A percentile compares a stretch with the other conserved stretches of the same genome.
These are phyloP conservation scores for Petrea volubilis DNA, from an alignment of 257 asterid species.

Conservation along the genomic window DNA sequence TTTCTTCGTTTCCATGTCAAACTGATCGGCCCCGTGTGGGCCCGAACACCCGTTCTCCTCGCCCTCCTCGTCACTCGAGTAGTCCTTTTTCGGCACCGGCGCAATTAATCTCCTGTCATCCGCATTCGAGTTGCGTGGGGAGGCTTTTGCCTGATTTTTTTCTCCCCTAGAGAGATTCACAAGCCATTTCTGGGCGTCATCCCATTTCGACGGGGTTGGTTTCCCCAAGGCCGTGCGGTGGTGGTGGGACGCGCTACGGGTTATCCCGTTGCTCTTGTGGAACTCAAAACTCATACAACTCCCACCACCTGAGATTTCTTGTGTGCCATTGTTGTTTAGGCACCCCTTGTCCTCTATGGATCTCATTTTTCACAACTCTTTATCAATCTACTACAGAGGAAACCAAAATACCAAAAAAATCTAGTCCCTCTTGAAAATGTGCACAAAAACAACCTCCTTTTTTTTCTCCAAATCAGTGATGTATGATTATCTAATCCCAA, in stretches of 20 bases:
- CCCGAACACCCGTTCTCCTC: constrained; percentile 19
- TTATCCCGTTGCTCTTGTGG: constrained; percentile 47
- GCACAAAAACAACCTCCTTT: neutral
- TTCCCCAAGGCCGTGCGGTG: constrained; percentile 68
- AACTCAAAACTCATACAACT: constrained; percentile 59
- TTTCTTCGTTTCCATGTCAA: constrained; percentile 63
- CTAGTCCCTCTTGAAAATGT: constrained; percentile 7
- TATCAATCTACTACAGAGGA: neutral
- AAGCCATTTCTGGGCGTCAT: constrained; percentile 96
- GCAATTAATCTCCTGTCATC: constrained; percentile 82
- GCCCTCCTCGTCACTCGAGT: constrained; percentile 56
- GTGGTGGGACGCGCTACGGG: constrained; percentile 54
- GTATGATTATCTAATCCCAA: constrained; percentile 11
- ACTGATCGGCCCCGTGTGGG: constrained; percentile 28
- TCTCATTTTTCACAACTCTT: constrained; percentile 46
- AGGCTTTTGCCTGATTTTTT: constrained; percentile 49
- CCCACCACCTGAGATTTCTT: constrained; percentile 41
- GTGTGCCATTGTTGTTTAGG: constrained; percentile 48
- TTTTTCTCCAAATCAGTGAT: neutral
- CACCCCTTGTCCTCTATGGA: constrained; percentile 81
- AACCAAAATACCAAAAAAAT: neutral
- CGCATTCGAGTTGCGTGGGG: constrained; percentile 89
- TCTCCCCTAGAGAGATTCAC: constrained; percentile 83
- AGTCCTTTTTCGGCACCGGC: constrained; percentile 54
- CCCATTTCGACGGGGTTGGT: constrained; percentile 96